Evolutionary conservation across 805 yeast genomes (phyloP), one percentile per base, ranked within the genome.

Genomic region (Clavispora santaluciae): DNA sequence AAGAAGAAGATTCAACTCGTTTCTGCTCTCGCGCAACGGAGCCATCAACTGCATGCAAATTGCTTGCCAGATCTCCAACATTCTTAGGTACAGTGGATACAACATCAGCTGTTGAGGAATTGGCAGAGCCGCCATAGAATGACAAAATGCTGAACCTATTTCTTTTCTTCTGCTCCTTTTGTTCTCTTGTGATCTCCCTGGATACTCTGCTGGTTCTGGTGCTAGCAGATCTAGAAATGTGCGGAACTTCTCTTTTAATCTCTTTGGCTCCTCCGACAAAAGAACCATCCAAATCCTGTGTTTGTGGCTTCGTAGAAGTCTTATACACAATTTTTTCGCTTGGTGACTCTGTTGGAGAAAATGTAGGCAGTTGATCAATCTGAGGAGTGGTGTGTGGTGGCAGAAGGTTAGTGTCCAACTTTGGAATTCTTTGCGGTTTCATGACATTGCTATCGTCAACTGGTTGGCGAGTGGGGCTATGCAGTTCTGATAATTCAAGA

Each of bases 141-240:
- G 73, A 68, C 36, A 71, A 60, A 24, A 69, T 44, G 51, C 74
- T 69, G 48, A 70, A 70, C 40, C 76, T 49, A 44, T 70, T 70
- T 25, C 61, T 54, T 49, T 66, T 68, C 52, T 68, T 70, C 23
- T 40, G 44, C 29, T 50, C 59, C 26, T 44, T 43, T 20, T 44
- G 49, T 18, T 62, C 68, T 25, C 39, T 28, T 34, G 41, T 7
- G 22, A 39, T 31, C 15, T 36, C 38, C 18, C 23, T 35, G 24
- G 40, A 28, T 2, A 20, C 31, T 5, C 55, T 58, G 42, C 55
- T 60, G 26, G 51, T 59, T 41, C 58, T 57, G 17, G n/a, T 16
- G 15, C 33, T 22, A 4, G 29, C 35, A 11, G 17, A 15, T 9
- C 31, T 28, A 15, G 31, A 28, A 16, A 28, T 12, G 3, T 18